A percentile compares a stretch with the other conserved stretches of the same genome.
Conservation (phyloP, 1,139 yeast genomes). For the Geotrichum armillariae region DNA sequence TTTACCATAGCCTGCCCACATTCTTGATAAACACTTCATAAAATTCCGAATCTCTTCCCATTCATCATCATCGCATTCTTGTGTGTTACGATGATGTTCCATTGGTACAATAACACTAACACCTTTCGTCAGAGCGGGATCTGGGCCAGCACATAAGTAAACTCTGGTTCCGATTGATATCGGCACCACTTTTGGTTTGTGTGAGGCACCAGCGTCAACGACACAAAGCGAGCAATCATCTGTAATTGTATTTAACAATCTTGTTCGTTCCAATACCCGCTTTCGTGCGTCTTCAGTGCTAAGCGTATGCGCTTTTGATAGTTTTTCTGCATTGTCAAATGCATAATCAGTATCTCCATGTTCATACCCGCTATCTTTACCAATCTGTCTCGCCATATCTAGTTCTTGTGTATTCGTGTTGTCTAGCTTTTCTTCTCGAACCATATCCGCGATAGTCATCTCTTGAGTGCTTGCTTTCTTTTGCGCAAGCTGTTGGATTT, state of each 20-base stretch:
- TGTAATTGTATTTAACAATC: conserved; percentile 36
- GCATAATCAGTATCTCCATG: conserved; percentile 44
- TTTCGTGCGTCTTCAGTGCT: conserved; percentile 25
- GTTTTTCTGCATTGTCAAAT: conserved; percentile 44
- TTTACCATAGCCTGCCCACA: conserved; percentile 39
- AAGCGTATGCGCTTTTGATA: conserved; percentile 32
- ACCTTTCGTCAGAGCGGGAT: conserved; percentile 41
- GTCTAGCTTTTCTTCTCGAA: conserved; percentile 40
- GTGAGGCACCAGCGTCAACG: conserved; percentile 4
- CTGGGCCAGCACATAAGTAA: conserved; percentile 33
- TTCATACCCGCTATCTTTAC: conserved; percentile 40
- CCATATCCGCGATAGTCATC: conserved; percentile 43
- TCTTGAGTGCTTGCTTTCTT: conserved; percentile 29
- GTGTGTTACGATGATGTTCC: conserved; percentile 44
- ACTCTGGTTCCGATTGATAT: conserved; percentile 16
- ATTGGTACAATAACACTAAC: conserved; percentile 46
- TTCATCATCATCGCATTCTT: conserved; percentile 47
- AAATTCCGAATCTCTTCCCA: conserved; percentile 48
- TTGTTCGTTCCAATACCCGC: conserved; percentile 34
- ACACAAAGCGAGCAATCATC: conserved; percentile 45
- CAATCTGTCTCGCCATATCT: conserved; percentile 38
- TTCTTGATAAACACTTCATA: conserved; percentile 44
- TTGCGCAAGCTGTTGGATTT: conserved; percentile 14
- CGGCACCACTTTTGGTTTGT: conserved; percentile 8
- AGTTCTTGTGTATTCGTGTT: conserved; percentile 30